Conservation (phyloP, 345 rosid species). For the Limnanthes douglasii region DNA sequence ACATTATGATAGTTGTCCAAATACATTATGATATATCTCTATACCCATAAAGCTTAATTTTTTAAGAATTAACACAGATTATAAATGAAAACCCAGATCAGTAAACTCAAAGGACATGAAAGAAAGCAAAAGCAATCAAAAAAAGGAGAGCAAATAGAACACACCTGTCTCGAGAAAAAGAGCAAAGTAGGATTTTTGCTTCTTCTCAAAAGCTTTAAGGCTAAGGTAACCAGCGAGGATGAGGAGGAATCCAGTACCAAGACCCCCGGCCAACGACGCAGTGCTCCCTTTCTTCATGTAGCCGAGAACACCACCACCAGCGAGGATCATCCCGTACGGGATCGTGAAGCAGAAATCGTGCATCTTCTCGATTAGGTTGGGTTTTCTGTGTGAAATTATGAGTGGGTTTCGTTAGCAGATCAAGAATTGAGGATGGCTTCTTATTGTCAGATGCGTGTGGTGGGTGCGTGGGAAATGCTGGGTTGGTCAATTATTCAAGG, state of each 20-base stretch:
- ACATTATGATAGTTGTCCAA: too few relatives aligned
- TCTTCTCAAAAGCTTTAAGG: slow-evolving; percentile 68
- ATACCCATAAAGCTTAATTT: too few relatives aligned
- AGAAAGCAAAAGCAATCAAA: not conserved
- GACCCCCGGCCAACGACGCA: slow-evolving; percentile 81
- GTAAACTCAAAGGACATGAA: not conserved
- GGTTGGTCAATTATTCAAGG: too few relatives aligned
- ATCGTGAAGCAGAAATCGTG: slow-evolving; percentile 96
- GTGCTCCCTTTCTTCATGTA: slow-evolving; percentile 60
- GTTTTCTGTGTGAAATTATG: slow-evolving; percentile 9
- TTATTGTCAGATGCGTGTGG: slow-evolving; percentile 2
- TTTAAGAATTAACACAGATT: too few relatives aligned
- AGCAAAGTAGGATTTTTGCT: slow-evolving; percentile 52
- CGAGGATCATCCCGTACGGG: slow-evolving; percentile 78
- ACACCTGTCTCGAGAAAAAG: slow-evolving; percentile 65
- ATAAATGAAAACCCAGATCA: slow-evolving; percentile 8
- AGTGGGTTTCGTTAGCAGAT: slow-evolving; percentile 9
- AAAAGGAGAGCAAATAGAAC: not conserved
- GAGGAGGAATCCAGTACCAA: slow-evolving; percentile 55
- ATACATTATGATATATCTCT: too few relatives aligned
- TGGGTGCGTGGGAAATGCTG: slow-evolving; percentile 20
- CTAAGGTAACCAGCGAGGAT: slow-evolving; percentile 75
- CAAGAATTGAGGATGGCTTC: not conserved
- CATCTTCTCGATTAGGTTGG: slow-evolving; percentile 21
- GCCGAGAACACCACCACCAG: slow-evolving; percentile 77